These are phyloP conservation scores for Pseudogymnoascus sp. DNA, from an alignment of 2,329 filamentous ascomycete species.

Conservation along the genomic window DNA sequence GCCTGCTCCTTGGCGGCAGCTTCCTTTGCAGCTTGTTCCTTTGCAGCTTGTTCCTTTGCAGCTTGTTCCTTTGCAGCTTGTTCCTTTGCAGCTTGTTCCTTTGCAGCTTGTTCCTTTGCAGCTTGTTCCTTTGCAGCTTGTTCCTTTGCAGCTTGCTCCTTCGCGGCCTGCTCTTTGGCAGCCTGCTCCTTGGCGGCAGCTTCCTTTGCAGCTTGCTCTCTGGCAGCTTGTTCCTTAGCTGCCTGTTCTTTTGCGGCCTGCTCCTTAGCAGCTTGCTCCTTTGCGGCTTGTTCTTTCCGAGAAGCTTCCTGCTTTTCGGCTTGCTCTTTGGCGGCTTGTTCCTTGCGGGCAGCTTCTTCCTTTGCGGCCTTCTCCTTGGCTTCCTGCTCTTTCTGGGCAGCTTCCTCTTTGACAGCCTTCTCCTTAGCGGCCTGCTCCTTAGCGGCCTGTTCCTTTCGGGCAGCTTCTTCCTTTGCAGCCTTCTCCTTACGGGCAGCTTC, in stretches of 20 bases:
- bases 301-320: too few relatives aligned
- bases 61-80: background rate
- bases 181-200: background rate
- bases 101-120: too few relatives aligned
- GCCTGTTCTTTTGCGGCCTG: background rate
- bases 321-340: background rate
- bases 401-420: background rate
- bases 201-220: background rate
- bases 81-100: background rate
- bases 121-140: background rate
- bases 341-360: background rate
- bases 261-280: background rate
- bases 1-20: too few relatives aligned
- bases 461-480: background rate
- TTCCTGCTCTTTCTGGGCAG: background rate
- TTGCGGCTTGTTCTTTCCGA: background rate
- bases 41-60: background rate
- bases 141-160: background rate
- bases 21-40: background rate
- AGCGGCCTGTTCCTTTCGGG: background rate
- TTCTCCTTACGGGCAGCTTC: background rate
- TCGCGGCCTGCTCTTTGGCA: too few relatives aligned
- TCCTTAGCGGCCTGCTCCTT: background rate
- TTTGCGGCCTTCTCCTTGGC: background rate
- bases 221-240: background rate